Percentiles rank a stretch among this genome's conserved stretches.
These are phyloP conservation scores for Chalaropsis ovoidea DNA, from an alignment of 2,329 filamentous ascomycete species.

Conservation along the genomic window DNA sequence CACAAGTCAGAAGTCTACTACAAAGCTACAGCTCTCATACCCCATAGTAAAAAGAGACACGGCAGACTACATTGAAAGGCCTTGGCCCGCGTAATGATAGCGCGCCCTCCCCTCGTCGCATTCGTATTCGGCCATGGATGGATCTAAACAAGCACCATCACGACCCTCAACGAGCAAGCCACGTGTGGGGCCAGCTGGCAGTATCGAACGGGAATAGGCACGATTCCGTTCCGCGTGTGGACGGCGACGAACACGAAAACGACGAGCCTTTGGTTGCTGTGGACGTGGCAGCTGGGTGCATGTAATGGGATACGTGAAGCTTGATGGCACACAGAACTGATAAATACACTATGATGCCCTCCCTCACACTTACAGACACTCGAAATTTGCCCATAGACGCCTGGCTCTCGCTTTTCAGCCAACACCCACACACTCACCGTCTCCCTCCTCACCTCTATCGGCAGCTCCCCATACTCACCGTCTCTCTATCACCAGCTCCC, in stretches of 20 bases:
- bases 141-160: neutral
- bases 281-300: neutral
- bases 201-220: neutral
- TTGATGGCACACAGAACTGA: neutral
- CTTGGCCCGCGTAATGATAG: no score
- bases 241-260: constrained; percentile 11
- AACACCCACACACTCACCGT: neutral
- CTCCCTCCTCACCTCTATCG: neutral
- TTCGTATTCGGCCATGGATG: constrained; percentile 8
- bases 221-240: neutral
- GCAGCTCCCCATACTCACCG: no score
- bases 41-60: no score
- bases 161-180: neutral
- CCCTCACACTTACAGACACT: neutral
- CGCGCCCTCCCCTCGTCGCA: constrained; percentile 3
- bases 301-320: neutral
- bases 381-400: no score
- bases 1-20: no score
- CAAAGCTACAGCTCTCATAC: no score
- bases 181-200: neutral
- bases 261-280: neutral
- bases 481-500: neutral
- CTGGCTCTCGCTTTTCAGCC: neutral
- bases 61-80: no score
- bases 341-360: neutral